These are phyloP conservation scores for Pleurotus djamor DNA, from an alignment of 768 basidiomycete species.

Conservation along the genomic window DNA sequence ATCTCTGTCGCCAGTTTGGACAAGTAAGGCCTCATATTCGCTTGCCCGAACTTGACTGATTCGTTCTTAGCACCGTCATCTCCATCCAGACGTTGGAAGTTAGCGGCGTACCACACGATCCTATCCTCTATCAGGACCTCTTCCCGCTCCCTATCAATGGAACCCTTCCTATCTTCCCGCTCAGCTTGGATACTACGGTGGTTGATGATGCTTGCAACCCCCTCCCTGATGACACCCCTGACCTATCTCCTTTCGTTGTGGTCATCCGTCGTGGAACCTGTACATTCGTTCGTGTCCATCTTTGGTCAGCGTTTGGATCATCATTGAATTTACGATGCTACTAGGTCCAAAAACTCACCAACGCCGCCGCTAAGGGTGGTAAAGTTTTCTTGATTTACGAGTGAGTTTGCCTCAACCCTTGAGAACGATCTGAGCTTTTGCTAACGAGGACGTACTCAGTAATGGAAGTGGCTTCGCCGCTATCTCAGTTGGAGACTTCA, in stretches of 20 bases:
- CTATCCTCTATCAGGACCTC: conserved; percentile 53
- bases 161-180: conserved; percentile 54
- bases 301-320: not conserved
- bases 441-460: conserved; percentile 21
- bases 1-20: conserved; percentile 56
- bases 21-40: conserved; percentile 30
- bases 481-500: conserved; percentile 44
- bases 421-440: not conserved
- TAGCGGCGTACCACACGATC: conserved; percentile 41
- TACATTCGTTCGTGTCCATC: conserved; percentile 36
- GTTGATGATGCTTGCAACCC: conserved; percentile 58
- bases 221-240: conserved; percentile 48
- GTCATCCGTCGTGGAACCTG: conserved; percentile 62
- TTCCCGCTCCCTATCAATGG: conserved; percentile 44
- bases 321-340: not conserved
- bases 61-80: conserved; percentile 44
- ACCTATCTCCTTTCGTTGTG: conserved; percentile 51
- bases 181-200: conserved; percentile 51
- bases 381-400: conserved; percentile 51
- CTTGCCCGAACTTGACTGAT: not conserved
- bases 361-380: conserved; percentile 53
- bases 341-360: conserved; percentile 48
- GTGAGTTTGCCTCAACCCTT: conserved; percentile 25
- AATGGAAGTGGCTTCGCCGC: conserved; percentile 45
- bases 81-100: conserved; percentile 57